Evolutionary conservation across 176 grass and related monocot genomes (phyloP), one percentile per base, ranked within the genome.

Genomic region (Lolium rigidum): DNA sequence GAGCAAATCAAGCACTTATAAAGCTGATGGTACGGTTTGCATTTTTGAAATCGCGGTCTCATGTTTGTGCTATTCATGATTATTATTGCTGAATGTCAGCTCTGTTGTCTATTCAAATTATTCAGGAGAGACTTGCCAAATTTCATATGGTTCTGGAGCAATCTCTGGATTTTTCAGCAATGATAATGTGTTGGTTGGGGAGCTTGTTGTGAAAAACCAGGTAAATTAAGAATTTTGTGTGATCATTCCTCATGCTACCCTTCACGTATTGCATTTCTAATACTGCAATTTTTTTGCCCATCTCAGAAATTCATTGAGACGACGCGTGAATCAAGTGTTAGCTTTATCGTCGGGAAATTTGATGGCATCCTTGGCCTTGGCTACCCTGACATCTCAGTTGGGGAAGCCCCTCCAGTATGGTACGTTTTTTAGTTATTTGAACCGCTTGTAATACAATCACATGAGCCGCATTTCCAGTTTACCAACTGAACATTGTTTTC

Each of bases 311-410:
- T 96, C 88, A 96, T 99, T 1, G 94, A 99, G 90, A 84, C 92
- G 38, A 99, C 90, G 7, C 85, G 89, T 1, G 97, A 99, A 86
- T 17, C 80, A 10, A 95, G 97, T 21, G 6, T 87, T 11, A 75
- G 86, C 59, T 99, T 98, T 67, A 48, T 98, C 48, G 0, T 92
- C 18, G 92, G 84, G 31, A 99, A 99, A 66, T 99, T 96, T 55
- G 97, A 99, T 82, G 97, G 97, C n/a, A 94, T 99, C 62, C 88
- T 99, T 74, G 97, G 97, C n/a, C 97, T 96, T 73, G 97, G 97
- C 65, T 99, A 85, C 74, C 97, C 84, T 13, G 92, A 99, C 9
- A 99, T 99, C 76, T 96, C 97, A 2, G 97, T 99, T 24, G 97
- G 91, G 11, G 24, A 86, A 55, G 64, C 76, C 55, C 92, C 94